Evolutionary conservation across 2,329 filamentous ascomycete genomes (phyloP).

Genomic region (Endocalyx cinctus): DNA sequence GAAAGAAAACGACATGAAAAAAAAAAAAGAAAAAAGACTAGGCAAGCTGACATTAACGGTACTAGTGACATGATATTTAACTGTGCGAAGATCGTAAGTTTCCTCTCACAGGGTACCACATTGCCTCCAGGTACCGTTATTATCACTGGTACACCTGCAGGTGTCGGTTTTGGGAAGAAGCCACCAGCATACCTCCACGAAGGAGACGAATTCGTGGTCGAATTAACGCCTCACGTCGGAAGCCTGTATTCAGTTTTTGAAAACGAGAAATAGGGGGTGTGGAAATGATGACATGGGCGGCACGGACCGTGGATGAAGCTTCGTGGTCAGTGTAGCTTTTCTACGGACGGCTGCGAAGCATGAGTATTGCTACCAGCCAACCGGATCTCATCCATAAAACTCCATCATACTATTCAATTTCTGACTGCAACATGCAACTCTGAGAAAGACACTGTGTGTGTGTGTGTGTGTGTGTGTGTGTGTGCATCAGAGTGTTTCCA

Average conservation of each 20-base stretch:
- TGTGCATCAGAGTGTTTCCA: too few species aligned
- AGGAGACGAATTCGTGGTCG: conserved; percentile 38
- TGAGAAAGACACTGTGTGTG: too few species aligned
- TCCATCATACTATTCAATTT: too few species aligned
- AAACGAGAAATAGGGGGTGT: conserved; percentile 27
- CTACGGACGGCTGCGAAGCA: too few species aligned
- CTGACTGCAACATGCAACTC: too few species aligned
- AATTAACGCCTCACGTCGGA: conserved; percentile 38
- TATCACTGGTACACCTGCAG: conserved; percentile 39
- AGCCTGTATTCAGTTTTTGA: conserved; percentile 35
- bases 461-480: too few species aligned
- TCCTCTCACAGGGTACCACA: conserved; percentile 39
- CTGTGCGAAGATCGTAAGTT: conserved; percentile 32
- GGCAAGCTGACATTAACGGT: too few species aligned
- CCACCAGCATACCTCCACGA: conserved; percentile 33
- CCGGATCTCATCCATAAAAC: too few species aligned
- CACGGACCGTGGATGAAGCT: too few species aligned
- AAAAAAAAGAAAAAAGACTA: conserved; percentile 16
- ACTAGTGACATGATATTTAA: conserved; percentile 26
- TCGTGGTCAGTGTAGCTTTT: too few species aligned
- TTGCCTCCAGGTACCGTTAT: conserved; percentile 37
- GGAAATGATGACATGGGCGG: conserved; percentile 6
- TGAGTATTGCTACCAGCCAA: too few species aligned
- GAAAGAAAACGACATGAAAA: conserved; percentile 3
- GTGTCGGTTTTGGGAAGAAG: conserved; percentile 34